Conservation (phyloP, 2,329 filamentous ascomycete species). For the Colletotrichum navitas region DNA sequence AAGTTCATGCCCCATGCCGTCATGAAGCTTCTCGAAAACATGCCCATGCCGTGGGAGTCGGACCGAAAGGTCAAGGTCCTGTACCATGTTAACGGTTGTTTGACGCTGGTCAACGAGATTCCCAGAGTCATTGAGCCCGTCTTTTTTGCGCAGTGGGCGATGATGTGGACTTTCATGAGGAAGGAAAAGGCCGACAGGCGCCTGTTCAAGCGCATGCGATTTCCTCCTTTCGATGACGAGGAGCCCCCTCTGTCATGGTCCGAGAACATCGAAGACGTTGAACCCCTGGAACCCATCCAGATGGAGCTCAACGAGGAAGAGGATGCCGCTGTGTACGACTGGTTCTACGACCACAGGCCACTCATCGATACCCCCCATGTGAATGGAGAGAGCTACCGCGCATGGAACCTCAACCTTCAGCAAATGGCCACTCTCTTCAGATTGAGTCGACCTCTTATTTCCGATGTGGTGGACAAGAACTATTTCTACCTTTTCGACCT, state of each 20-base stretch:
- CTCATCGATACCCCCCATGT: slow-evolving; percentile 92
- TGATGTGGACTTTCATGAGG: slow-evolving; percentile 99
- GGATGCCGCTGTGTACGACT: slow-evolving; percentile 91
- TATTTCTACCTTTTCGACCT: slow-evolving; percentile 98
- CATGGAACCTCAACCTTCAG: slow-evolving; percentile 90
- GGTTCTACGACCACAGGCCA: slow-evolving; percentile 96
- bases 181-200: slow-evolving; percentile 96
- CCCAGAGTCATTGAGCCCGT: slow-evolving; percentile 97
- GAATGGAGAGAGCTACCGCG: slow-evolving; percentile 96
- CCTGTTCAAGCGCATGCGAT: slow-evolving; percentile 98
- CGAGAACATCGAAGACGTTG: slow-evolving; percentile 98
- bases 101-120: slow-evolving; percentile 96
- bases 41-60: slow-evolving; percentile 99
- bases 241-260: slow-evolving; percentile 98
- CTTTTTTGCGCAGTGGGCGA: slow-evolving; percentile 98
- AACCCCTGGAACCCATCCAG: slow-evolving; percentile 96
- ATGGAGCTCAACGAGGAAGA: slow-evolving; percentile 97
- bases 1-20: slow-evolving; percentile 99
- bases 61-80: slow-evolving; percentile 96
- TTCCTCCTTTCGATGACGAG: slow-evolving; percentile 98
- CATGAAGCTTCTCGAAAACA: slow-evolving; percentile 96
- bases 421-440: slow-evolving; percentile 98
- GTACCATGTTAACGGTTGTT: slow-evolving; percentile 97
- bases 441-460: slow-evolving; percentile 89
- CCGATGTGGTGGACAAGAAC: slow-evolving; percentile 94